These are phyloP conservation scores for Puccinia sorghi DNA, from an alignment of 1,284 basidiomycete genomes.

Conservation along the genomic window DNA sequence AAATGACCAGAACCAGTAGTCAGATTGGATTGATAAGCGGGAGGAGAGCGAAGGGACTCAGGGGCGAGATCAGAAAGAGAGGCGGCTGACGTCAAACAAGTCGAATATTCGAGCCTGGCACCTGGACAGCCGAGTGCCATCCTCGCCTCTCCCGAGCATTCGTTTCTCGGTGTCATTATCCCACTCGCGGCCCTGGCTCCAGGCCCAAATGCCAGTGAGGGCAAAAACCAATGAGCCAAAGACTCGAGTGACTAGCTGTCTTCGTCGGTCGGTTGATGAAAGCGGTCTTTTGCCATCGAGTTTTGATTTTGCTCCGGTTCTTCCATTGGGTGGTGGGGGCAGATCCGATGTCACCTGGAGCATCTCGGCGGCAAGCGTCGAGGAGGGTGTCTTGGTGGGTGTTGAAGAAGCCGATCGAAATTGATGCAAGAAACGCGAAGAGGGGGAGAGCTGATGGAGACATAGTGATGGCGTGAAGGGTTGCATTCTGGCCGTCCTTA, in stretches of 20 bases:
- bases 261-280: constrained; percentile 58
- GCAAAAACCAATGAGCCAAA: constrained; percentile 52
- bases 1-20: background rate
- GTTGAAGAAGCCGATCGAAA: constrained; percentile 15
- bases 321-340: constrained; percentile 51
- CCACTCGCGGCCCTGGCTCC: constrained; percentile 57
- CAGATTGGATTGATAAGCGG: background rate
- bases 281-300: constrained; percentile 55
- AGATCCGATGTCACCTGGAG: constrained; percentile 52
- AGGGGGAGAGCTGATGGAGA: background rate
- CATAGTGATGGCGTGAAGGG: background rate
- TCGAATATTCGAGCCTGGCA: constrained; percentile 53
- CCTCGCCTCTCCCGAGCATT: constrained; percentile 49
- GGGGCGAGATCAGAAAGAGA: background rate
- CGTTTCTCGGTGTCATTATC: constrained; percentile 52
- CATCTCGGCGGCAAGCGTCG: constrained; percentile 40
- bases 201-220: constrained; percentile 53
- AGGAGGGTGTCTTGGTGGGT: constrained; percentile 31
- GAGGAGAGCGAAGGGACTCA: background rate
- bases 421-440: constrained; percentile 1
- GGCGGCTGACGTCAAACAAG: constrained; percentile 55
- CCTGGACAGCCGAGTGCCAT: constrained; percentile 49
- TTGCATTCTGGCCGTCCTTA: background rate
- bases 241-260: constrained; percentile 54
- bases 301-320: constrained; percentile 57